Evolutionary conservation across 2,329 filamentous ascomycete genomes (phyloP).

Genomic region (Beauveria sp.): DNA sequence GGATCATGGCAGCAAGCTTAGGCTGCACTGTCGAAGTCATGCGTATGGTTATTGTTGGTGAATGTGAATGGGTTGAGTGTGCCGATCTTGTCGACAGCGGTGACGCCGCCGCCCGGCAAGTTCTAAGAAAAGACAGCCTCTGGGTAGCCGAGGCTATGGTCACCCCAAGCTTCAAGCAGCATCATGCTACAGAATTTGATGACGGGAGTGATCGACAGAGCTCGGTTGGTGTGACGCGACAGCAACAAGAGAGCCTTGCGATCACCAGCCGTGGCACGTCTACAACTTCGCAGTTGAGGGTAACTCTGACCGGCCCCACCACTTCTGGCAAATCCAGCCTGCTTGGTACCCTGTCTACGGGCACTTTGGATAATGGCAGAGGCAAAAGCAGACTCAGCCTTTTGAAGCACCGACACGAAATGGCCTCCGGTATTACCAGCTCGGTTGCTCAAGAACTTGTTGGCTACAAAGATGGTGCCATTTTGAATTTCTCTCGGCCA

Average conservation of each 20-base stretch:
- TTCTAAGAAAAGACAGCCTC: conserved; percentile 45
- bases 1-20: conserved; percentile 85
- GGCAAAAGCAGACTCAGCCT: conserved; percentile 84
- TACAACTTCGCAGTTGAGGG: conserved; percentile 65
- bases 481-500: conserved; percentile 79
- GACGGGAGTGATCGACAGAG: background rate
- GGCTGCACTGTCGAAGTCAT: conserved; percentile 79
- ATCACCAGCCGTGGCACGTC: conserved; percentile 39
- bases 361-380: conserved; percentile 81
- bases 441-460: conserved; percentile 91
- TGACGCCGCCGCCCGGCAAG: conserved; percentile 16
- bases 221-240: background rate
- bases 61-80: conserved; percentile 64
- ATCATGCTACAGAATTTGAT: conserved; percentile 10
- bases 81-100: conserved; percentile 23
- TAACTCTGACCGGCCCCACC: conserved; percentile 83
- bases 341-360: conserved; percentile 80
- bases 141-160: conserved; percentile 89
- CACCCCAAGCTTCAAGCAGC: conserved; percentile 56
- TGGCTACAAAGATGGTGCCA: conserved; percentile 58
- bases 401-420: conserved; percentile 93
- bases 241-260: conserved; percentile 9
- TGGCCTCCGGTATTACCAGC: conserved; percentile 84
- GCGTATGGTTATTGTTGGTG: conserved; percentile 75
- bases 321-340: conserved; percentile 90